phyloP scores from a whole-genome alignment of 2,329 filamentous ascomycete species.

The Diaporthe sp. region DNA sequence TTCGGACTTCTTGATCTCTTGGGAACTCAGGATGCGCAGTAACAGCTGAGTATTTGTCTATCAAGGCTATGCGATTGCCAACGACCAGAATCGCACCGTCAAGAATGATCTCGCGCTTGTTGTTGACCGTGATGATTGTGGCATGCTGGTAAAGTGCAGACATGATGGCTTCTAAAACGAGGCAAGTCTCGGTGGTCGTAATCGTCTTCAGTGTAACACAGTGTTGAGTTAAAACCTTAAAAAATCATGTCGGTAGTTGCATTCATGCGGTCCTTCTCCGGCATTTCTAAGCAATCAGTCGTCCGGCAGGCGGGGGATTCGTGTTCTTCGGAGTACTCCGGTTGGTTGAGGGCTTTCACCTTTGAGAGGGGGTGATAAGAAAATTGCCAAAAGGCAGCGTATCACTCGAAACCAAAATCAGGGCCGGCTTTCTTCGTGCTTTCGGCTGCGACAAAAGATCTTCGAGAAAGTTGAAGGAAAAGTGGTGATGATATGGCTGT shows the following conservation, averaged over 20 bases:
- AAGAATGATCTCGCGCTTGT: slow-evolving; percentile 58
- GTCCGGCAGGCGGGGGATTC: slow-evolving; percentile 14
- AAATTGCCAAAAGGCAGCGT: slow-evolving; percentile 14
- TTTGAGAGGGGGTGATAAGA: slow-evolving; percentile 18
- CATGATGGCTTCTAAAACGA: slow-evolving; percentile 21
- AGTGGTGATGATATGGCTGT: not conserved
- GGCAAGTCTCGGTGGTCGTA: not conserved
- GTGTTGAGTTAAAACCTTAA: slow-evolving; percentile 27
- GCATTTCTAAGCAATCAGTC: slow-evolving; percentile 23
- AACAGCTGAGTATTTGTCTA: slow-evolving; percentile 55
- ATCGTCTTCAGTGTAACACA: slow-evolving; percentile 26
- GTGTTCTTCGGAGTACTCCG: slow-evolving; percentile 23
- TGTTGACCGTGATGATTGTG: slow-evolving; percentile 67
- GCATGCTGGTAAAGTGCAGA: slow-evolving; percentile 59
- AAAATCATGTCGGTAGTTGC: slow-evolving; percentile 16
- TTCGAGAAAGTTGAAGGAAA: not conserved
- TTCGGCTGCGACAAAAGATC: not conserved
- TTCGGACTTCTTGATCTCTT: slow-evolving; percentile 22
- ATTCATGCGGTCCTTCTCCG: slow-evolving; percentile 18
- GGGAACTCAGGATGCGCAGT: slow-evolving; percentile 44
- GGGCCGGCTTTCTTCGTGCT: not conserved
- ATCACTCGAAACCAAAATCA: not conserved
- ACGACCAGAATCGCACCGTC: slow-evolving; percentile 61
- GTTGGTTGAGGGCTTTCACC: not conserved
- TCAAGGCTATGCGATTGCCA: slow-evolving; percentile 55